These are phyloP conservation scores for Cucurbitaria berberidis DNA, from an alignment of 2,329 filamentous ascomycete genomes.

Conservation along the genomic window DNA sequence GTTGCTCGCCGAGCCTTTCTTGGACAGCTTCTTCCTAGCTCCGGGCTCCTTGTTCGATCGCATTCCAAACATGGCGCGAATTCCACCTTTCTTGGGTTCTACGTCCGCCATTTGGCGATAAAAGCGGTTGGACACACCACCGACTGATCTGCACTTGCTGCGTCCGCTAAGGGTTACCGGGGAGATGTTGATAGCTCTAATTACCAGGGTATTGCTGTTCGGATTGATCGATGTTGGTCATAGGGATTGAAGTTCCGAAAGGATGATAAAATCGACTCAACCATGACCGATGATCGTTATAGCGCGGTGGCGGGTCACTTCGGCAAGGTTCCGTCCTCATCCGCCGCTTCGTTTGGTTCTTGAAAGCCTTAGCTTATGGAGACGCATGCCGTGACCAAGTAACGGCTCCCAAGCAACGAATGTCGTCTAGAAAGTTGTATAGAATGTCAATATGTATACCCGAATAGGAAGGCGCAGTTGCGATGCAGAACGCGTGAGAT, in stretches of 20 bases:
- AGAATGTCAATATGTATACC: too few species aligned
- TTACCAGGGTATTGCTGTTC: background rate
- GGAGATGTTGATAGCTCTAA: background rate
- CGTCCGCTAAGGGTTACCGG: background rate
- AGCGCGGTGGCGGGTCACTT: constrained; percentile 17
- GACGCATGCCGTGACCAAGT: constrained; percentile 13
- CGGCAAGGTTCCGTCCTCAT: constrained; percentile 20
- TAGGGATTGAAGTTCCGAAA: constrained; percentile 3
- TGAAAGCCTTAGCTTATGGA: background rate
- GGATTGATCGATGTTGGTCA: constrained; percentile 1
- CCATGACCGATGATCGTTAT: constrained; percentile 18
- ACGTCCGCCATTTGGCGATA: constrained; percentile 21
- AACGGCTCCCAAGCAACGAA: too few species aligned
- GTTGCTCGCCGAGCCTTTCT: constrained; percentile 26
- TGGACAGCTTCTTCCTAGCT: constrained; percentile 30
- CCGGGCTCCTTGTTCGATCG: constrained; percentile 23
- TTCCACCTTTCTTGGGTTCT: constrained; percentile 27
- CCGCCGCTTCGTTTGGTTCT: constrained; percentile 5
- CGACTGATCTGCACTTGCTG: background rate
- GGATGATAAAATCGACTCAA: constrained; percentile 9
- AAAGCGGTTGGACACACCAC: background rate
- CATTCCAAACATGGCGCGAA: constrained; percentile 30
- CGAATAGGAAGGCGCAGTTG: too few species aligned
- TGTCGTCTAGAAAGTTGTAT: too few species aligned
- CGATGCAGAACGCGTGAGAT: too few species aligned